Evolutionary conservation across 1,139 yeast species (phyloP).

Genomic region (Scheffersomyces illinoinensis): DNA sequence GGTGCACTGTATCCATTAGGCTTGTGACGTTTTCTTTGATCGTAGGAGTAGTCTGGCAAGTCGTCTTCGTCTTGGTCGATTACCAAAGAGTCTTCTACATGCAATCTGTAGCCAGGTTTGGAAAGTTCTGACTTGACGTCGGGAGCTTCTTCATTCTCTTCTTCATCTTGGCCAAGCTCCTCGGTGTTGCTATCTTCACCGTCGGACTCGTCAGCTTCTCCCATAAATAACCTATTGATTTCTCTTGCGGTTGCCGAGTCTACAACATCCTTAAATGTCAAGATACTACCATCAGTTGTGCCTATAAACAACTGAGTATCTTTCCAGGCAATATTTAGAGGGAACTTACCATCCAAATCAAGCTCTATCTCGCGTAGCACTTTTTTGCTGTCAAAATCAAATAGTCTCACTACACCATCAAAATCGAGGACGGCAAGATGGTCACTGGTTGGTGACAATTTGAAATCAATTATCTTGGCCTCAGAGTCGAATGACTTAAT

Average conservation of each 20-base stretch:
- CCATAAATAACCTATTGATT: slow-evolving; percentile 23
- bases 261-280: slow-evolving; percentile 35
- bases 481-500: slow-evolving; percentile 9
- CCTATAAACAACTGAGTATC: slow-evolving; percentile 42
- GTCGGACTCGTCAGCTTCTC: slow-evolving; percentile 28
- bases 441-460: slow-evolving; percentile 62
- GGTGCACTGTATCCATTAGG: slow-evolving; percentile 15
- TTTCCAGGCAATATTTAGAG: slow-evolving; percentile 27
- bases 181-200: slow-evolving; percentile 27
- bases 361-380: slow-evolving; percentile 15
- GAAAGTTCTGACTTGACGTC: neutral
- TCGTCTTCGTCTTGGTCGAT: slow-evolving; percentile 37
- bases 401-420: slow-evolving; percentile 53
- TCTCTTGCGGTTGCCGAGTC: slow-evolving; percentile 10
- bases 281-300: slow-evolving; percentile 53
- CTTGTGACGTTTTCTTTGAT: slow-evolving; percentile 30
- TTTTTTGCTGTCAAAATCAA: slow-evolving; percentile 44
- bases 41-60: slow-evolving; percentile 15
- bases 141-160: slow-evolving; percentile 11
- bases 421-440: slow-evolving; percentile 56
- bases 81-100: slow-evolving; percentile 35
- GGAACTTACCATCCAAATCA: slow-evolving; percentile 13
- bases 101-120: slow-evolving; percentile 13
- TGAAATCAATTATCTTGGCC: slow-evolving; percentile 44
- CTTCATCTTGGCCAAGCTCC: slow-evolving; percentile 18